Conservation (phyloP, 371 early-diverging fungal species). For the Mucor velutinosus region DNA sequence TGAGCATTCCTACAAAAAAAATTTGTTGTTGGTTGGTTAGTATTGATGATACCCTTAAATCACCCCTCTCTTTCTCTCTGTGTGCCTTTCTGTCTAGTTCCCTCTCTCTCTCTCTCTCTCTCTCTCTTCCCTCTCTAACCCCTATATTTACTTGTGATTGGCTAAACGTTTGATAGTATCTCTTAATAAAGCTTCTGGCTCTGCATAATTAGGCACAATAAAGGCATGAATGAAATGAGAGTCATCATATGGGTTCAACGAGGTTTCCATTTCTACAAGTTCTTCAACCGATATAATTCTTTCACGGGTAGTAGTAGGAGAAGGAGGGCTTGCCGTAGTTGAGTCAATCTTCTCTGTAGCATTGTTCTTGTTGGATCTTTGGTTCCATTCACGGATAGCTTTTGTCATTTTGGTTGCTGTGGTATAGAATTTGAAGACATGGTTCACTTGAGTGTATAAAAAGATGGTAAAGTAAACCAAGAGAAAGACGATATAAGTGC, state of each 20-base stretch:
- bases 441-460: constrained; percentile 55
- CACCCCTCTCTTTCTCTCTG: neutral
- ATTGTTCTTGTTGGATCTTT: constrained; percentile 1
- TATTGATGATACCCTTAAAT: neutral
- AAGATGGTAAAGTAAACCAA: constrained; percentile 53
- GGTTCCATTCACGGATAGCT: constrained; percentile 53
- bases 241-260: constrained; percentile 34
- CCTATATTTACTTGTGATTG: constrained; percentile 39
- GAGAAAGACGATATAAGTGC: constrained; percentile 51
- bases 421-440: constrained; percentile 56
- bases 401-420: constrained; percentile 44
- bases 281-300: constrained; percentile 34
- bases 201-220: constrained; percentile 64
- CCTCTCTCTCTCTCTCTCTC: neutral
- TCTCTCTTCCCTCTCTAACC: neutral
- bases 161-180: constrained; percentile 50
- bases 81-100: neutral
- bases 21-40: neutral
- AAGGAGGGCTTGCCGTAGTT: neutral
- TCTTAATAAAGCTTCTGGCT: constrained; percentile 52
- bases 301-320: constrained; percentile 20
- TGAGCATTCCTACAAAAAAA: constrained; percentile 35
- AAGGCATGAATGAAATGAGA: constrained; percentile 50
- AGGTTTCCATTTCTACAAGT: constrained; percentile 50
- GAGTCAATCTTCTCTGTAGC: neutral